Base-by-base conservation (phyloP, 805 yeast genomes). In the Lachancea waltii region DNA sequence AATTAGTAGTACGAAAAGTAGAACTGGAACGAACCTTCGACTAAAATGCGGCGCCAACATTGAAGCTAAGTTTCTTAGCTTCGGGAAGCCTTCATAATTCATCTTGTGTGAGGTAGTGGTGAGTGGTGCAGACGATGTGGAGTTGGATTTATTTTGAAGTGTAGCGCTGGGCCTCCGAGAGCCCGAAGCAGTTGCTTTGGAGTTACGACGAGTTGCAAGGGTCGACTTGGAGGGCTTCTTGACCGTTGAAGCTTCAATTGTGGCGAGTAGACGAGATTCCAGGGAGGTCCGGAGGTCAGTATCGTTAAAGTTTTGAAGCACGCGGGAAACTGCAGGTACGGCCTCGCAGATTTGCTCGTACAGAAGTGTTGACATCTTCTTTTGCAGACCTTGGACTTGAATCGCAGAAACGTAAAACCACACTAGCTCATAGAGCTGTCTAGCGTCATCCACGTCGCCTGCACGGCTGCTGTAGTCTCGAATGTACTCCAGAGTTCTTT, bases 321-420 rank as follows among this genome's bases (percentile, higher is more conserved):
- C 37, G 18, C 16, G 17, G n/a, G 27, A 18, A 8, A 51, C 37
- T n/a, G 19, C 30, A 16, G 53, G 49, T 7, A 33, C 35, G 2
- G 28, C 23, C 23, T 44, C 40, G 24, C 50, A 48, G 3, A 53
- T 38, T 21, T 36, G 39, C 18, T 35, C 30, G 38, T 48, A 53
- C 30, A 50, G 38, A 10, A 44, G 21, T 4, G 29, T n/a, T 2
- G 48, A 36, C 14, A 36, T 34, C 17, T 31, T 33, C 19, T 28
- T 38, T 13, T 43, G 42, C 30, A 46, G 21, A 4, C 39, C 33
- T 7, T 28, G 44, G 7, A 45, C 41, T 30, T 51, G 50, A 7
- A 51, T 17, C 23, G 33, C 29, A 27, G 50, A 43, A 11, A 54
- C 37, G 31, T 44, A 45, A 10, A 42, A 45, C 13, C 37, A 40